These are phyloP conservation scores for Eucalyptus marginata DNA, from an alignment of 345 rosid species.

Conservation along the genomic window DNA sequence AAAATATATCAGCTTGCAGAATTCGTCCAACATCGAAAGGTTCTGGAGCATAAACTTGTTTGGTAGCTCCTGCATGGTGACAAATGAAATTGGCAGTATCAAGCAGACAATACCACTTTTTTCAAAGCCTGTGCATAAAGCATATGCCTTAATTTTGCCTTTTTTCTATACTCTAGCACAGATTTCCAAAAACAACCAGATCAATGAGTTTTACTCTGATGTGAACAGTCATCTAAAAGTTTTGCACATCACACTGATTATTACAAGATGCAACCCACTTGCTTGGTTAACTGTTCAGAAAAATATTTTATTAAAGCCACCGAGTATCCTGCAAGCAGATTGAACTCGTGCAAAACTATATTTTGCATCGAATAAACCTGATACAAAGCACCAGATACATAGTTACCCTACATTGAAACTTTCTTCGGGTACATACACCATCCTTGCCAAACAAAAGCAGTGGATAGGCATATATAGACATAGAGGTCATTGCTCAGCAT, in stretches of 20 bases:
- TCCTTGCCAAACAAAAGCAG: neutral
- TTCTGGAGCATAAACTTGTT: conserved; percentile 86
- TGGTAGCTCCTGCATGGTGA: conserved; percentile 69
- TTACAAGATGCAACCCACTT: neutral
- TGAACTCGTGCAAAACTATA: neutral
- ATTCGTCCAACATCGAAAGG: conserved; percentile 77
- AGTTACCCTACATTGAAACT: neutral
- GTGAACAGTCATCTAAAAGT: neutral
- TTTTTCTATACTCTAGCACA: neutral
- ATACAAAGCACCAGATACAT: neutral
- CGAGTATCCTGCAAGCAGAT: neutral
- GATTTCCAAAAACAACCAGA: neutral
- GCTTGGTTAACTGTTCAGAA: neutral
- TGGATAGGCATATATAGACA: neutral
- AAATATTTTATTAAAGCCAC: neutral
- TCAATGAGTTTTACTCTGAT: neutral
- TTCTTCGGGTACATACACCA: neutral
- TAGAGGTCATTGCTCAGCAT: neutral
- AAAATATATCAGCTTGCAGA: conserved; percentile 58
- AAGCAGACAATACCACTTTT: neutral
- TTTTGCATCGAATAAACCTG: neutral
- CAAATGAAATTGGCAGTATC: neutral
- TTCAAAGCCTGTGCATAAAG: neutral
- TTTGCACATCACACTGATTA: neutral
- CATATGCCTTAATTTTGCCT: neutral